phyloP scores from a whole-genome alignment of 768 basidiomycete genomes.

The Hypsizygus marmoreus region DNA sequence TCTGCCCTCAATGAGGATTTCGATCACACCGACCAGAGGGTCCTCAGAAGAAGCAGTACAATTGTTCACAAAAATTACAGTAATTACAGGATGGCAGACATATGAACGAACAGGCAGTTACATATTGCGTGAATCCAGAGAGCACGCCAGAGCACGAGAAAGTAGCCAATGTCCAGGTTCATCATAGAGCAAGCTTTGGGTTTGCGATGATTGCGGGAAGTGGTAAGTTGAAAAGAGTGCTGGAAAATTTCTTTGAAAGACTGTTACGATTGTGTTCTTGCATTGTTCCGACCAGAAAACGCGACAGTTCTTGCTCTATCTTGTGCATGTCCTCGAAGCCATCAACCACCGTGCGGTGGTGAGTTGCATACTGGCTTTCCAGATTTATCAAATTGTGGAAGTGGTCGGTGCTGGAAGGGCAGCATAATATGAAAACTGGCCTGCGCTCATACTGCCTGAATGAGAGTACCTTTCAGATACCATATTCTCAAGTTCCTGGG shows the following conservation, averaged over 20 bases:
- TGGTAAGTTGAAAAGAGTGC: slow-evolving; percentile 37
- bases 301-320: slow-evolving; percentile 35
- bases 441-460: slow-evolving; percentile 4
- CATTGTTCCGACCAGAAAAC: slow-evolving; percentile 38
- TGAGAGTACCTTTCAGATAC: slow-evolving; percentile 40
- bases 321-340: slow-evolving; percentile 46
- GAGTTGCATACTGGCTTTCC: slow-evolving; percentile 52
- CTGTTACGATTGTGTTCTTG: slow-evolving; percentile 50
- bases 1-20: neutral
- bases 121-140: neutral
- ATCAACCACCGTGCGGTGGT: slow-evolving; percentile 39
- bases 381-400: slow-evolving; percentile 58
- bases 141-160: neutral
- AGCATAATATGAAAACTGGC: neutral
- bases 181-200: slow-evolving; percentile 16
- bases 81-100: neutral
- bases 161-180: neutral
- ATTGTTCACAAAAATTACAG: neutral
- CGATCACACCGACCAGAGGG: no score
- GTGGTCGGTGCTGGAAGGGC: slow-evolving; percentile 42
- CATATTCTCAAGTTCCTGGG: slow-evolving; percentile 46
- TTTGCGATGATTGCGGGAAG: slow-evolving; percentile 24
- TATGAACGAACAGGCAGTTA: neutral
- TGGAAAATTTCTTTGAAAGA: slow-evolving; percentile 53
- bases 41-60: neutral